A percentile compares a stretch with the other conserved stretches of the same genome.
These are phyloP conservation scores for Lenwebbia sp. DNA, from an alignment of 345 rosid genomes.

Conservation along the genomic window DNA sequence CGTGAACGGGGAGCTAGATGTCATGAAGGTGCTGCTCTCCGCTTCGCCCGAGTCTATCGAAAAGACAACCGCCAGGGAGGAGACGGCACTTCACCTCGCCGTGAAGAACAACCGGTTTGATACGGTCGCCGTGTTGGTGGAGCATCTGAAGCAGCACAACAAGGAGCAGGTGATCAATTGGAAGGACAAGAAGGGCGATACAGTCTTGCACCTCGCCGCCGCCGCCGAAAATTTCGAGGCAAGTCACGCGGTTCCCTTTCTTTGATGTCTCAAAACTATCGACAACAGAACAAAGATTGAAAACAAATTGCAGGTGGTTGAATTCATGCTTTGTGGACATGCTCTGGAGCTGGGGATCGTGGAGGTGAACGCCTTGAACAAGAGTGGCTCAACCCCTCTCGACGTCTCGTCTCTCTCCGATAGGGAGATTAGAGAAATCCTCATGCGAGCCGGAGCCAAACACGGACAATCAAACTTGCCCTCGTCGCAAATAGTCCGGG, in stretches of 20 bases:
- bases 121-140: not conserved
- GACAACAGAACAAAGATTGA: not conserved
- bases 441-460: not conserved
- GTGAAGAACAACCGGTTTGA: not conserved
- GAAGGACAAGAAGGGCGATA: not conserved
- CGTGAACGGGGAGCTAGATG: rapidly evolving
- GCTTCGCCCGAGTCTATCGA: not conserved
- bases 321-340: not conserved
- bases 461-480: not conserved
- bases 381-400: not conserved
- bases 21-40: not conserved
- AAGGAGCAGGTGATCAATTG: not conserved
- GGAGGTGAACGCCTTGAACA: not conserved
- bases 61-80: not conserved
- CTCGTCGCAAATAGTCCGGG: not conserved
- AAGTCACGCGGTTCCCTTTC: not conserved
- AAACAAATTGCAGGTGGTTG: not conserved
- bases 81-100: not conserved
- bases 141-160: not conserved
- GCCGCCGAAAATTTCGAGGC: not conserved
- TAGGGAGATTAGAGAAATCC: not conserved
- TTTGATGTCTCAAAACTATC: too few relatives aligned
- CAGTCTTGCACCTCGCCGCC: not conserved
- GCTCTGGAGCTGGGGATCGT: not conserved
- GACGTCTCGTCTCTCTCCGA: not conserved